phyloP scores from a whole-genome alignment of 768 basidiomycete species.

The Collybia sp. region DNA sequence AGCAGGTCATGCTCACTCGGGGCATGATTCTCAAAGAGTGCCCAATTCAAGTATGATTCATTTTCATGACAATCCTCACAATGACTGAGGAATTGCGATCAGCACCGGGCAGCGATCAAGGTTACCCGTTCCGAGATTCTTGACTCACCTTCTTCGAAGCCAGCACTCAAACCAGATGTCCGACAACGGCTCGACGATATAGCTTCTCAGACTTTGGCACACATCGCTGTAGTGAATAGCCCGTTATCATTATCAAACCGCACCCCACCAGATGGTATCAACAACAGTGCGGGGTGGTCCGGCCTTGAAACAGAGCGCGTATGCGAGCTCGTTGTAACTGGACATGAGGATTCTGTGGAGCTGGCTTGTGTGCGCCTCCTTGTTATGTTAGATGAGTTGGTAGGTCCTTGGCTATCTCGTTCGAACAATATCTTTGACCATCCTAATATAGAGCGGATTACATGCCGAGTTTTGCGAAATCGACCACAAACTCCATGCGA shows the following conservation, averaged over 20 bases:
- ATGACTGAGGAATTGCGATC: conserved; percentile 14
- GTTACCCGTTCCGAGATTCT: conserved; percentile 92
- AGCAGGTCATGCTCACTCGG: conserved; percentile 87
- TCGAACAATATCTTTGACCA: conserved; percentile 11
- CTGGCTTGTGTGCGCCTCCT: conserved; percentile 86
- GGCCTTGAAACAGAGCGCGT: conserved; percentile 93
- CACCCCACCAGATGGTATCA: conserved; percentile 74
- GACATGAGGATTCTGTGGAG: conserved; percentile 84
- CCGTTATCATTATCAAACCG: conserved; percentile 70
- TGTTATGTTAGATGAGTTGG: conserved; percentile 94
- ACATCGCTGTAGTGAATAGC: conserved; percentile 91
- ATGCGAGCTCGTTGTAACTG: conserved; percentile 90
- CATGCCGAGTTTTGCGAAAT: conserved; percentile 91
- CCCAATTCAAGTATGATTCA: conserved; percentile 65
- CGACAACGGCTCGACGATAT: conserved; percentile 89
- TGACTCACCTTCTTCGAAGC: conserved; percentile 76
- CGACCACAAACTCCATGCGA: conserved; percentile 90
- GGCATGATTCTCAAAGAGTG: conserved; percentile 88
- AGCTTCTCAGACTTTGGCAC: conserved; percentile 86
- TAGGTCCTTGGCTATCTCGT: conserved; percentile 33
- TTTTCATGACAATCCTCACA: conserved; percentile 6
- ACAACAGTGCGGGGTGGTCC: conserved; percentile 74
- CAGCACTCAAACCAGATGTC: conserved; percentile 77
- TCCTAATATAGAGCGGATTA: conserved; percentile 66
- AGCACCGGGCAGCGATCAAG: conserved; percentile 86